Base-by-base conservation (phyloP, 352 stramenopile genomes). In the Phytophthora pini region DNA sequence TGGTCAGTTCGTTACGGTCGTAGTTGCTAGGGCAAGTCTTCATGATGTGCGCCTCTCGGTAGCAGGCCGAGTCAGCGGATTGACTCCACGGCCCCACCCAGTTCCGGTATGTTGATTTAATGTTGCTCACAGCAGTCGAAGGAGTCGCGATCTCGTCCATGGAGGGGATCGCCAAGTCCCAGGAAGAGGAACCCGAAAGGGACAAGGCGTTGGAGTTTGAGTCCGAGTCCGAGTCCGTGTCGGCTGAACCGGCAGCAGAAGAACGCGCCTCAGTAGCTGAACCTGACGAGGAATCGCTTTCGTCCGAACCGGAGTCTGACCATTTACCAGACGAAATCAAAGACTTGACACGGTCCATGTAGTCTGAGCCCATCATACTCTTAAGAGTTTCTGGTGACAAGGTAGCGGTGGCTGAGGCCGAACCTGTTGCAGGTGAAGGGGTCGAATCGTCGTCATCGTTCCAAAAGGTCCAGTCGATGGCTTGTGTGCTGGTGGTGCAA, bases 41-140 rank as follows among this genome's bases (percentile, higher is more conserved):
- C 59, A 65, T 77, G 34, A 74, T 50, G 45, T 79, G 68, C 27
- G 73, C 75, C 49, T 82, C 76, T 8, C 78, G 75, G 51, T 84
- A 87, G 56, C 78, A 87, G 2, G 75, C 75, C 20, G 66, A 68
- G 55, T 82, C 68, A 4, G 56, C 44, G 0, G 68, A 67, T 56
- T 52, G 57, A 49, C 11, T 68, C 69, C 57, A 77, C 26, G 58
- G 56, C 22, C 74, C 77, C 9, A 87, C 70, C 77, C 77, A 84
- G 43, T 77, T 75, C 31, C 66, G 66, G 36, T 66, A 68, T 2
- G 29, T 56, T 0, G 67, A 74, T 17, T 46, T 32, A n/a, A 60
- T 12, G 0, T 45, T 43, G 41, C 36, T 71, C 0, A 59, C 55
- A 20, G 67, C 67, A 5, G 61, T 70, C 12, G 47, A 58, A 34